phyloP scores from a whole-genome alignment of 2,329 filamentous ascomycete species.

The Pseudocercospora fuligena region DNA sequence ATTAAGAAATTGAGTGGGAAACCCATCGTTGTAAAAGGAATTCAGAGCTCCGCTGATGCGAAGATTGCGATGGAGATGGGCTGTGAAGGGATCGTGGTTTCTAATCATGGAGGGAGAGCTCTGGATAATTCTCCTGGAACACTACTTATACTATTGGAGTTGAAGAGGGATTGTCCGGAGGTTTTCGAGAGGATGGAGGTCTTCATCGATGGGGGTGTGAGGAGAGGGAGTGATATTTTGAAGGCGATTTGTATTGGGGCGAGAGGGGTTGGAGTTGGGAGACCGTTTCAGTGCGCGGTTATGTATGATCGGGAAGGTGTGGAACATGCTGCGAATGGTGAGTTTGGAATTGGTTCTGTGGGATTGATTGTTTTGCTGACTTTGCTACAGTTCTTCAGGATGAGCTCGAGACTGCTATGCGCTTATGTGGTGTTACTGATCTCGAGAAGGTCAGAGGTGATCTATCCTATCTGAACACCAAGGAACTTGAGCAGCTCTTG shows the following conservation, averaged over 20 bases:
- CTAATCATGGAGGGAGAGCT: constrained; percentile 59
- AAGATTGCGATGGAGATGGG: constrained; percentile 48
- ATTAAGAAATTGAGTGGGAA: constrained; percentile 57
- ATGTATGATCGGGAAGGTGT: constrained; percentile 62
- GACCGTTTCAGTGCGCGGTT: constrained; percentile 64
- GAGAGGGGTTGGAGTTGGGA: constrained; percentile 64
- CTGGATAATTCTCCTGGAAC: constrained; percentile 57
- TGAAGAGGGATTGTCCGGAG: constrained; percentile 64
- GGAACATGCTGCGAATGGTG: constrained; percentile 60
- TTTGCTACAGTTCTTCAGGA: constrained; percentile 51
- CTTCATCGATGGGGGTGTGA: constrained; percentile 67
- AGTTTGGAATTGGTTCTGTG: constrained; percentile 35
- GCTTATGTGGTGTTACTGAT: constrained; percentile 66
- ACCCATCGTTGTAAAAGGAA: constrained; percentile 52
- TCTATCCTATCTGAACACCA: constrained; percentile 57
- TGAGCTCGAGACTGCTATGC: constrained; percentile 70
- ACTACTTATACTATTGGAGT: constrained; percentile 64
- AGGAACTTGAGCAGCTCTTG: constrained; percentile 58
- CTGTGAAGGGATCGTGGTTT: constrained; percentile 55
- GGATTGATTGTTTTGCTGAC: constrained; percentile 17
- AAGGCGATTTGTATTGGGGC: constrained; percentile 70
- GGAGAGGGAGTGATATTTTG: constrained; percentile 68
- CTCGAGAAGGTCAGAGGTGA: constrained; percentile 66
- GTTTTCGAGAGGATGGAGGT: constrained; percentile 67
- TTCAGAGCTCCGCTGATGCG: constrained; percentile 50